A percentile compares a stretch with the other conserved stretches of the same genome.
These are phyloP conservation scores for Pichia heedii DNA, from an alignment of 805 yeast genomes.

Conservation along the genomic window DNA sequence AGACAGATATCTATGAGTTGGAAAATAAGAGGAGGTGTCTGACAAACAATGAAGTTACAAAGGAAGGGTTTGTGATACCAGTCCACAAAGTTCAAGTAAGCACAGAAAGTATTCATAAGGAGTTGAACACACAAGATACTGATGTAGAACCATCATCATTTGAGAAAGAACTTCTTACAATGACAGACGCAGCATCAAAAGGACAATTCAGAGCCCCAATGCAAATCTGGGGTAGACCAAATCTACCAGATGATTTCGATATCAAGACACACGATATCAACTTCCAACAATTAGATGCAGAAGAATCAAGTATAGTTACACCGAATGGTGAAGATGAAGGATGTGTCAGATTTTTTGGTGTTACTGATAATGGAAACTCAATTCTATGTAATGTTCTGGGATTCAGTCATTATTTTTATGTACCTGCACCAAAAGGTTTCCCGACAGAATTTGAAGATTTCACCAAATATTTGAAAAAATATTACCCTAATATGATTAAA, in stretches of 20 bases:
- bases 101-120: slow-evolving; percentile 20
- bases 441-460: slow-evolving; percentile 43
- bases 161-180: slow-evolving; percentile 41
- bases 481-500: slow-evolving; percentile 50
- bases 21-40: slow-evolving; percentile 10
- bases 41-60: slow-evolving; percentile 7
- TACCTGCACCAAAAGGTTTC: slow-evolving; percentile 82
- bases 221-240: slow-evolving; percentile 45
- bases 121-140: slow-evolving; percentile 20
- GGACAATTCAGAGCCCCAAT: slow-evolving; percentile 13
- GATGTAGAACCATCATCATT: slow-evolving; percentile 37
- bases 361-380: slow-evolving; percentile 80
- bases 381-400: slow-evolving; percentile 86
- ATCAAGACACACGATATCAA: slow-evolving; percentile 43
- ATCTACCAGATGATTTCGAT: slow-evolving; percentile 40
- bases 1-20: slow-evolving; percentile 6
- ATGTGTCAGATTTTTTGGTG: slow-evolving; percentile 82
- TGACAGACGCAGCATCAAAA: slow-evolving; percentile 29
- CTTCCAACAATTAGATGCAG: slow-evolving; percentile 93
- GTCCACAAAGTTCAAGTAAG: slow-evolving; percentile 17
- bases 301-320: slow-evolving; percentile 47
- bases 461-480: slow-evolving; percentile 34
- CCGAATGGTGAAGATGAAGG: slow-evolving; percentile 38
- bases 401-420: slow-evolving; percentile 82
- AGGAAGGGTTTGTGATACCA: slow-evolving; percentile 26